These are phyloP conservation scores for Aschersonia sp. DNA, from an alignment of 2,329 filamentous ascomycete species.

Conservation along the genomic window DNA sequence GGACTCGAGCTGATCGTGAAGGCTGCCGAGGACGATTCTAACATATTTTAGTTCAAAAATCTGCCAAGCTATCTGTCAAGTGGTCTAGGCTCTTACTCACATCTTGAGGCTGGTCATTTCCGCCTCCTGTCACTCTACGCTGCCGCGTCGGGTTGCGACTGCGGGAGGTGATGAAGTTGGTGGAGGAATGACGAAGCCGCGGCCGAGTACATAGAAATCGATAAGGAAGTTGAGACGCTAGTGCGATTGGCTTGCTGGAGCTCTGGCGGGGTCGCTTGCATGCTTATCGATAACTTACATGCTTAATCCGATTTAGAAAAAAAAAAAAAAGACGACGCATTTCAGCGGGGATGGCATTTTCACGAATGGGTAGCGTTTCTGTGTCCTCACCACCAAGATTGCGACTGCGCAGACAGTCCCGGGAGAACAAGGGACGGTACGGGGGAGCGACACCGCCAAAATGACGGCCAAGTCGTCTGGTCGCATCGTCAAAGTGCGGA, in stretches of 20 bases:
- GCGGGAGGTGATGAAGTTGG: conserved; percentile 1
- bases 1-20: conserved; percentile 63
- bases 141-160: not conserved
- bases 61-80: no score
- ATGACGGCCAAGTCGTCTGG: conserved; percentile 51
- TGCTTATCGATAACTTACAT: conserved; percentile 17
- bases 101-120: conserved; percentile 34
- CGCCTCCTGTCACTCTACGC: not conserved
- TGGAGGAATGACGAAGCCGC: not conserved
- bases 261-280: conserved; percentile 2
- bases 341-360: no score
- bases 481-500: conserved; percentile 53
- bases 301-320: conserved; percentile 6
- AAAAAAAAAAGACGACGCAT: not conserved
- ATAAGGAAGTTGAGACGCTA: conserved; percentile 13
- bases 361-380: no score
- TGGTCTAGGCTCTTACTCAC: conserved; percentile 15
- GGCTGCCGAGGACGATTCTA: conserved; percentile 68
- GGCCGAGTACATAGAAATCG: not conserved
- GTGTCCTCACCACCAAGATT: no score
- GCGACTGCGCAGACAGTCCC: no score
- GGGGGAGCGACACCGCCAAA: conserved; percentile 18
- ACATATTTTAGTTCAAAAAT: no score
- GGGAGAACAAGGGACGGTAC: not conserved
- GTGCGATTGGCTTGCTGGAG: conserved; percentile 14